phyloP scores from a whole-genome alignment of 345 rosid genomes.

The Erodium maritimum region DNA sequence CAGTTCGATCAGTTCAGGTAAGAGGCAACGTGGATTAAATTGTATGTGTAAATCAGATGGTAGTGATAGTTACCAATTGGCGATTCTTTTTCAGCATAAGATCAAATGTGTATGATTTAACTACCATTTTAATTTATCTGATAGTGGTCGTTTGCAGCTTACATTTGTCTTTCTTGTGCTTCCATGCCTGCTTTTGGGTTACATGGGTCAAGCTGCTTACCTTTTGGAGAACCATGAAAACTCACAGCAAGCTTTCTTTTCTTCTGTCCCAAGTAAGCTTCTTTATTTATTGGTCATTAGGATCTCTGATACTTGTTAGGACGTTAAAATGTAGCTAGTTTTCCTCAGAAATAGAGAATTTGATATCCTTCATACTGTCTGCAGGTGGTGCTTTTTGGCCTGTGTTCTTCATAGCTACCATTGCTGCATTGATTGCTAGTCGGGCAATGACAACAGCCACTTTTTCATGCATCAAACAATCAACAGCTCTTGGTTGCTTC shows the following conservation, averaged over 20 bases:
- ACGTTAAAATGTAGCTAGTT: not conserved
- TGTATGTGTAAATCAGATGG: not conserved
- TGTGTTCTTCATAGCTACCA: slow-evolving; percentile 64
- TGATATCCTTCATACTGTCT: slow-evolving; percentile 3
- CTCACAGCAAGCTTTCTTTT: slow-evolving; percentile 66
- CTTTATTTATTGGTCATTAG: slow-evolving; percentile 3
- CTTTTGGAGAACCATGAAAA: slow-evolving; percentile 50
- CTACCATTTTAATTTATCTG: slow-evolving; percentile 19
- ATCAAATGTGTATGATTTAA: not conserved
- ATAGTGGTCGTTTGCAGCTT: slow-evolving; percentile 65
- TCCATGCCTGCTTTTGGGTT: slow-evolving; percentile 94
- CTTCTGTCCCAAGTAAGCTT: slow-evolving; percentile 82
- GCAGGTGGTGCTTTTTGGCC: slow-evolving; percentile 87
- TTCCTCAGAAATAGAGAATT: not conserved
- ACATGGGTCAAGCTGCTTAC: slow-evolving; percentile 99
- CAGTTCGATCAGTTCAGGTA: slow-evolving; percentile 97
- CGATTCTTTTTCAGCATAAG: slow-evolving; percentile 1
- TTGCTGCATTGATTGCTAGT: slow-evolving; percentile 95
- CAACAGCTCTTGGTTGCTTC: slow-evolving; percentile 92
- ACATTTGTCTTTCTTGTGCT: slow-evolving; percentile 88
- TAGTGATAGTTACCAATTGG: not conserved
- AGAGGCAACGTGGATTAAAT: slow-evolving; percentile 15
- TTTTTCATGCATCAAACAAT: slow-evolving; percentile 95
- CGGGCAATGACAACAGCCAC: slow-evolving; percentile 99
- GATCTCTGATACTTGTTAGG: not conserved